Evolutionary conservation across 1,139 yeast genomes (phyloP).

Genomic region (Spathaspora sp.): DNA sequence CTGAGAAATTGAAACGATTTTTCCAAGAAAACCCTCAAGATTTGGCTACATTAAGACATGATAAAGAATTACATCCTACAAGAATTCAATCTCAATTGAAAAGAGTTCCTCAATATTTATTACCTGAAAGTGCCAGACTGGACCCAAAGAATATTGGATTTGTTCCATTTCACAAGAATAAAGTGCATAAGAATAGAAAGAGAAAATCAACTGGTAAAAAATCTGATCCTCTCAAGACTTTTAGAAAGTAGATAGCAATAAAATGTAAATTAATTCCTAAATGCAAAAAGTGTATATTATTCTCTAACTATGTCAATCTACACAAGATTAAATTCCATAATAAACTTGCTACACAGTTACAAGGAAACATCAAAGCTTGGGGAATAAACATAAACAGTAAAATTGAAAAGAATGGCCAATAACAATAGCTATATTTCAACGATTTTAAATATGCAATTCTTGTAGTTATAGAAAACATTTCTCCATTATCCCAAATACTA

Average conservation of each 20-base stretch:
- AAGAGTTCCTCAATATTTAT: constrained; percentile 86
- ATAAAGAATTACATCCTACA: constrained; percentile 80
- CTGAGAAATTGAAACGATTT: constrained; percentile 89
- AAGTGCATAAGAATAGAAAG: constrained; percentile 42
- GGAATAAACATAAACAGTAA: constrained; percentile 51
- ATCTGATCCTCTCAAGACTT: constrained; percentile 69
- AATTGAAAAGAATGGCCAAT: constrained; percentile 60
- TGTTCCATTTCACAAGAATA: constrained; percentile 70
- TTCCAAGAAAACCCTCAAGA: constrained; percentile 99
- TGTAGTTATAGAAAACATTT: constrained; percentile 23
- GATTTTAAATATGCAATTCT: constrained; percentile 43
- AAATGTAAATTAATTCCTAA: neutral
- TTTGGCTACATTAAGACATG: constrained; percentile 84
- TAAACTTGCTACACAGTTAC: constrained; percentile 56
- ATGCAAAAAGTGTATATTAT: neutral
- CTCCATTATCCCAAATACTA: constrained; percentile 58
- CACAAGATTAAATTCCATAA: constrained; percentile 58
- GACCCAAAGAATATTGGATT: constrained; percentile 65
- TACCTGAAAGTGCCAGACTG: constrained; percentile 76
- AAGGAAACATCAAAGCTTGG: constrained; percentile 50
- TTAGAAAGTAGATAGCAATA: constrained; percentile 19
- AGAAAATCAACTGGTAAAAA: constrained; percentile 44
- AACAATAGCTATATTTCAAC: constrained; percentile 52
- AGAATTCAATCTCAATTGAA: constrained; percentile 84
- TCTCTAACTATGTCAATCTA: constrained; percentile 18